Conservation (phyloP, 768 basidiomycete genomes). For the Rhizopogon roseolus region DNA sequence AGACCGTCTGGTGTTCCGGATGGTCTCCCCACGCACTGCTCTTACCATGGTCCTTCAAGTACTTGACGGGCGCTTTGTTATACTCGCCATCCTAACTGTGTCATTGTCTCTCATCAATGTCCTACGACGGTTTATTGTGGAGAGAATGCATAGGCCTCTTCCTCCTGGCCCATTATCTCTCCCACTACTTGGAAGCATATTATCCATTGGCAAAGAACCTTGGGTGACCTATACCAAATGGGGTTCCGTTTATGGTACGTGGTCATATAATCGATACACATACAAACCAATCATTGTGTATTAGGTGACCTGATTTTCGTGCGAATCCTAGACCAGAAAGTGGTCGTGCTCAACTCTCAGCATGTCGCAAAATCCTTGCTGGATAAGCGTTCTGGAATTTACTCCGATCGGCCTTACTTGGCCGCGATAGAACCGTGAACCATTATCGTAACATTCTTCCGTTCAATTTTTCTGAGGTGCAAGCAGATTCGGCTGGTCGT, state of each 20-base stretch:
- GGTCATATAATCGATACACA: no score
- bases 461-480: background rate
- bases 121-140: background rate
- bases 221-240: conserved; percentile 1
- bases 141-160: background rate
- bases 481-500: conserved; percentile 1
- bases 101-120: background rate
- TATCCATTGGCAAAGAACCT: conserved; percentile 1
- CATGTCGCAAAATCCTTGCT: background rate
- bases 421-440: background rate
- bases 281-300: background rate
- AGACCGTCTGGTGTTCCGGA: background rate
- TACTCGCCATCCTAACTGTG: background rate
- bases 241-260: conserved; percentile 1
- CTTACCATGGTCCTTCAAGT: background rate
- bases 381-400: conserved; percentile 4
- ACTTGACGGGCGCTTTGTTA: background rate
- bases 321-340: background rate
- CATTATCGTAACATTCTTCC: background rate
- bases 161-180: conserved; percentile 2
- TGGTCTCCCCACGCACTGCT: background rate
- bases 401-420: conserved; percentile 4
- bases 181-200: conserved; percentile 1
- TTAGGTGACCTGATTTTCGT: background rate
- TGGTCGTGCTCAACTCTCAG: background rate